Conservation (phyloP, 2,329 filamentous ascomycete species). For the Colletotrichum sp. region DNA sequence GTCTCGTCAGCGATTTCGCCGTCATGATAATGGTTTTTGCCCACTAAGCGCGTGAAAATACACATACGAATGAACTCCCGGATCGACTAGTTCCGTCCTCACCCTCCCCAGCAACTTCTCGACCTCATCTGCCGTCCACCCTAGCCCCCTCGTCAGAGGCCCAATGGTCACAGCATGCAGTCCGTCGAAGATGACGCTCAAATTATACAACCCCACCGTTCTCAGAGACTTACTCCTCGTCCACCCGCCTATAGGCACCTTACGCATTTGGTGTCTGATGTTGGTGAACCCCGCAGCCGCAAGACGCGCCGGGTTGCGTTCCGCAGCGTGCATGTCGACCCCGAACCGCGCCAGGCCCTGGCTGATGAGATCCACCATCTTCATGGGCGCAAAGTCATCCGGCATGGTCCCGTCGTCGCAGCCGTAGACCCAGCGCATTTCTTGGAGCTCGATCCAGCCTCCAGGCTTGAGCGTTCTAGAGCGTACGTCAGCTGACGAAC, state of each 20-base stretch:
- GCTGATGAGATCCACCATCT: neutral
- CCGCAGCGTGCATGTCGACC: conserved; percentile 43
- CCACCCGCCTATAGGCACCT: conserved; percentile 61
- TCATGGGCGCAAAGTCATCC: conserved; percentile 32
- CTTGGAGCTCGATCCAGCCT: conserved; percentile 61
- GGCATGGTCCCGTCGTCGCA: conserved; percentile 54
- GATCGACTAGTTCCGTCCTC: neutral
- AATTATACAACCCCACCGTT: conserved; percentile 48
- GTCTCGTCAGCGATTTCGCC: too few relatives aligned
- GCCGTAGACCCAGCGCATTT: conserved; percentile 40
- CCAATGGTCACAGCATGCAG: conserved; percentile 48
- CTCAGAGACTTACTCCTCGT: conserved; percentile 48
- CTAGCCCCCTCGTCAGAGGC: conserved; percentile 44
- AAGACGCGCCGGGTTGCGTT: conserved; percentile 39
- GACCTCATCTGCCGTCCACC: conserved; percentile 48
- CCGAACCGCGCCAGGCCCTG: conserved; percentile 40
- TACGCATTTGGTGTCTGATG: conserved; percentile 55
- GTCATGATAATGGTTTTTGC: neutral
- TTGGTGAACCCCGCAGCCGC: conserved; percentile 59
- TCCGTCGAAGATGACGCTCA: conserved; percentile 41
- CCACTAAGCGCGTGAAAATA: neutral
- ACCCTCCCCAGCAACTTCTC: conserved; percentile 38
- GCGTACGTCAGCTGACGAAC: conserved; percentile 50
- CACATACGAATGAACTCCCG: neutral
- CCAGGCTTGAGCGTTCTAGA: conserved; percentile 50